These are phyloP conservation scores for Aspergillus carbonarius DNA, from an alignment of 2,329 filamentous ascomycete species.

Conservation along the genomic window DNA sequence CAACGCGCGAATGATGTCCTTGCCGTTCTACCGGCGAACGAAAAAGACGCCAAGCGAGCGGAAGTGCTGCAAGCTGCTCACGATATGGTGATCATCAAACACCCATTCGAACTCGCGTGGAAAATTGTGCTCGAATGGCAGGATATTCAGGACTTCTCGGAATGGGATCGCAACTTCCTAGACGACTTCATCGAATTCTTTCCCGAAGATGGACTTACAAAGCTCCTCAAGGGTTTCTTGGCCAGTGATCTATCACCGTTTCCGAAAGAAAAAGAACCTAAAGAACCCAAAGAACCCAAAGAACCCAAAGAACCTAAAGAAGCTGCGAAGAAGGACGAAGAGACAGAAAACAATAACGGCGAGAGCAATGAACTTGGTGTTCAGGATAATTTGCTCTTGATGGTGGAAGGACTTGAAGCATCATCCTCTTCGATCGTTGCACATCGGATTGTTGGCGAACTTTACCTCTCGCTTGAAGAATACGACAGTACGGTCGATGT, in stretches of 20 bases:
- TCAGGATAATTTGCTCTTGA: constrained; percentile 77
- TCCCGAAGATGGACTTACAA: constrained; percentile 76
- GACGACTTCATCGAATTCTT: constrained; percentile 81
- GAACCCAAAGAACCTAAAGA: constrained; percentile 9
- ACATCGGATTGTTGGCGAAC: constrained; percentile 78
- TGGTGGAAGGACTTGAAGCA: constrained; percentile 68
- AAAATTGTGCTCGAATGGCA: constrained; percentile 87
- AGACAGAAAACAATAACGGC: constrained; percentile 33
- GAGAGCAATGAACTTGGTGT: constrained; percentile 58
- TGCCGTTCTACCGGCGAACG: constrained; percentile 62
- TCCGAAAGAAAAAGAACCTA: constrained; percentile 50
- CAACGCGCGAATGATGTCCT: constrained; percentile 78
- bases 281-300: constrained; percentile 34
- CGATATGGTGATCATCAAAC: constrained; percentile 95
- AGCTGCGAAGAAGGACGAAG: constrained; percentile 9
- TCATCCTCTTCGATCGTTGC: constrained; percentile 72
- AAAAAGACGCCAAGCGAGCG: constrained; percentile 69
- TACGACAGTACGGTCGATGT: constrained; percentile 77
- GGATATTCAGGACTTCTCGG: constrained; percentile 70
- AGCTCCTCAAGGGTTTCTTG: constrained; percentile 78
- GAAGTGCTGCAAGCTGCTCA: constrained; percentile 75
- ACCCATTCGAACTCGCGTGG: constrained; percentile 88
- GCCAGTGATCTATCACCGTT: constrained; percentile 84
- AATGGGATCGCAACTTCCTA: constrained; percentile 76
- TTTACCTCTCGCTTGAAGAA: constrained; percentile 82